Evolutionary conservation across 169 alveolate genomes (phyloP), one percentile per base, ranked within the genome.

Genomic region (Babesia gibsoni): DNA sequence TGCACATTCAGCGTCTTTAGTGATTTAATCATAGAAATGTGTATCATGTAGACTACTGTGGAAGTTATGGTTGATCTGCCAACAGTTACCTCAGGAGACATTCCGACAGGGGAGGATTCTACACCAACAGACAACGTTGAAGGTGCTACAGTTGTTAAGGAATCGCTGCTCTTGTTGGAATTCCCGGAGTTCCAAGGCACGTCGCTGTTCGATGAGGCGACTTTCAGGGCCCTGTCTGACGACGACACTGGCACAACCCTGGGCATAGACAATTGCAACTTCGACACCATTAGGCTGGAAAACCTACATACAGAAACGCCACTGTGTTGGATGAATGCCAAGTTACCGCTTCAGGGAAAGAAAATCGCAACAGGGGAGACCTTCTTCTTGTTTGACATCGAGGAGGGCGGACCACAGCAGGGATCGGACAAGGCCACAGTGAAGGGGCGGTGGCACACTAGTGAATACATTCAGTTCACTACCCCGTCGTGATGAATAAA

Each of bases 101-200:
- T n/a, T n/a, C n/a, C n/a, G n/a, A n/a, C n/a, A n/a, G n/a, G n/a
- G n/a, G n/a, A n/a, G n/a, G n/a, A n/a, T n/a, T n/a, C n/a, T n/a
- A n/a, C n/a, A n/a, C n/a, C n/a, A 22, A 27, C n/a, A 6, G 54
- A 20, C 36, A 8, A 46, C 23, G 4, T 8, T 6, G 29, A 56
- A 18, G 53, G 30, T 9, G 46, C 67, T 22, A 9, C 78, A 6
- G 75, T 77, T 12, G 64, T 68, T 6, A 81, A 77, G 30, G 86
- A 77, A 56, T 77, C 86, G 1, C 52, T 46, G 32, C 59, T 77
- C 16, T 10, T 77, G 23, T 65, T 77, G 7, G 81, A 67, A 25
- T 77, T 77, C 43, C 83, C 83, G 9, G 86, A 77, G n/a, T 77
- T 77, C 50, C 80, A 67, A 35, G 61, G 75, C 22, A 77, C 86